A percentile compares a stretch with the other conserved stretches of the same genome.
phyloP scores from a whole-genome alignment of 1,139 yeast species.

The Blastobotrys capitulatus region DNA sequence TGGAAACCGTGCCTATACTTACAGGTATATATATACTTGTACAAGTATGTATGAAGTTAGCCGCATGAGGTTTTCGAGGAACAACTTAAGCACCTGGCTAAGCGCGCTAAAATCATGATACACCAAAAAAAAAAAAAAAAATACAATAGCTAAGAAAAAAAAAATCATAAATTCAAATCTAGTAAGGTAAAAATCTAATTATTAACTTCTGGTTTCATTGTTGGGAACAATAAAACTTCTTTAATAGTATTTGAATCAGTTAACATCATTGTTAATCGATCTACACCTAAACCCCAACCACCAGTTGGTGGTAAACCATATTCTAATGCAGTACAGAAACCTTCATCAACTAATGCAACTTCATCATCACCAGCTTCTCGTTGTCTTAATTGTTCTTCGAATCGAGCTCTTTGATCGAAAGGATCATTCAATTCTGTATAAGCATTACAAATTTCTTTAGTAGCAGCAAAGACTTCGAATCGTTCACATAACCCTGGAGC shows the following conservation, averaged over 20 bases:
- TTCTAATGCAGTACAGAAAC: slow-evolving; percentile 95
- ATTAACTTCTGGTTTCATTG: slow-evolving; percentile 80
- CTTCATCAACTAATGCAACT: slow-evolving; percentile 94
- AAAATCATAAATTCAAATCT: not conserved
- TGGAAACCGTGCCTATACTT: no score
- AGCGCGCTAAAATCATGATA: not conserved
- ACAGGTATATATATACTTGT: no score
- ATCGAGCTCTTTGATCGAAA: slow-evolving; percentile 93
- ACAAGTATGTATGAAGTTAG: no score
- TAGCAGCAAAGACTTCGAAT: slow-evolving; percentile 97
- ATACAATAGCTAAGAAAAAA: not conserved
- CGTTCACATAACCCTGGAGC: slow-evolving; percentile 96
- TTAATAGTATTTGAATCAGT: slow-evolving; percentile 95
- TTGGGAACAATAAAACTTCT: slow-evolving; percentile 97
- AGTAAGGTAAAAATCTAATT: slow-evolving; percentile 18
- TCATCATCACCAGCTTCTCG: slow-evolving; percentile 99
- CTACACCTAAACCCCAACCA: slow-evolving; percentile 99
- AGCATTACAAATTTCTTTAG: slow-evolving; percentile 97
- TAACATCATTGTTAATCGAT: slow-evolving; percentile 96
- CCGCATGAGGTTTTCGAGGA: no score
- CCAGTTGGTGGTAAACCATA: slow-evolving; percentile 99
- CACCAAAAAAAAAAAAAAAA: no score
- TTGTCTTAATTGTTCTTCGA: slow-evolving; percentile 98
- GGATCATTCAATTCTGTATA: slow-evolving; percentile 99
- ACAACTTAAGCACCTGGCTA: not conserved